These are phyloP conservation scores for Dictyostelium brefeldianum DNA, from an alignment of 78 protist genomes.

Conservation along the genomic window DNA sequence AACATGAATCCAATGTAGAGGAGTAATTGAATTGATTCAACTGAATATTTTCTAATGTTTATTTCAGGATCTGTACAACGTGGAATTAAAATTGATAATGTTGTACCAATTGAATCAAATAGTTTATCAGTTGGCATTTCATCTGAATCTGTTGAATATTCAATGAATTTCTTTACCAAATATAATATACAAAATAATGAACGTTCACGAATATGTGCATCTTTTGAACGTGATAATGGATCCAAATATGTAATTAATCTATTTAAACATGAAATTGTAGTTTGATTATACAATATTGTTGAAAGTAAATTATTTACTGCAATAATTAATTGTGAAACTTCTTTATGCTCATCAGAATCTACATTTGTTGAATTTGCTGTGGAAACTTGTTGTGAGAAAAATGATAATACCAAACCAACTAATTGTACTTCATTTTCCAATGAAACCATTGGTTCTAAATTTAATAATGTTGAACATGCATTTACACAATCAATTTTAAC, in stretches of 20 bases:
- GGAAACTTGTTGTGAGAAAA: conserved; percentile 23
- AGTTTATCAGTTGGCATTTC: conserved; percentile 42
- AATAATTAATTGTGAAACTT: conserved; percentile 24
- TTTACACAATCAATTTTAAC: conserved; percentile 46
- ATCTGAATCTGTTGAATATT: conserved; percentile 41
- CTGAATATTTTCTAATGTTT: conserved; percentile 58
- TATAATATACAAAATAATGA: conserved; percentile 68
- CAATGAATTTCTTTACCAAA: conserved; percentile 69
- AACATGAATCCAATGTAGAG: conserved; percentile 69
- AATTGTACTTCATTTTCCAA: conserved; percentile 64
- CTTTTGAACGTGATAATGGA: conserved; percentile 72
- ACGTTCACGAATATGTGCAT: conserved; percentile 59
- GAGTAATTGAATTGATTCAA: conserved; percentile 58
- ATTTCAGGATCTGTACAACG: conserved; percentile 78
- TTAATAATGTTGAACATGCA: conserved; percentile 42
- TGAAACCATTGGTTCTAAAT: conserved; percentile 75
- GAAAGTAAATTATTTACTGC: conserved; percentile 55
- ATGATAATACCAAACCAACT: not conserved
- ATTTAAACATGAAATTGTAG: conserved; percentile 32
- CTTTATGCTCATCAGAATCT: conserved; percentile 26
- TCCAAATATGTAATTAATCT: conserved; percentile 62
- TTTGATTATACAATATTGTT: conserved; percentile 58
- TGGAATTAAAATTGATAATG: conserved; percentile 62
- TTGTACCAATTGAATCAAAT: conserved; percentile 62
- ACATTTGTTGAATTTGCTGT: not conserved